Evolutionary conservation across 2,329 filamentous ascomycete genomes (phyloP).

Genomic region (Xylaria sp.): DNA sequence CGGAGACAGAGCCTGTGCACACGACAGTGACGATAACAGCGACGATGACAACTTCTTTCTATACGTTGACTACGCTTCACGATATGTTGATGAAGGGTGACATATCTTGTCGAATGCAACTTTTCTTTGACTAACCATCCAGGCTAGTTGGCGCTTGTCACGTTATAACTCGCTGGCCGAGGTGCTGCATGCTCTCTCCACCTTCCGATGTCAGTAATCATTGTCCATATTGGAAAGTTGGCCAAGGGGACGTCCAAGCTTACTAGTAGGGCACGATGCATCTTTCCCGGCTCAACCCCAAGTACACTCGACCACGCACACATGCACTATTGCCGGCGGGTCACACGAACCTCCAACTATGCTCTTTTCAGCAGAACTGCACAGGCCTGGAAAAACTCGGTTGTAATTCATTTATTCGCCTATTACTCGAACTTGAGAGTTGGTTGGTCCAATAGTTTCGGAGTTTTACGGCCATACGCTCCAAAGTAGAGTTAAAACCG

Average conservation of each 20-base stretch:
- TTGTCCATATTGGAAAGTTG: slow-evolving; percentile 9
- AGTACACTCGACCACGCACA: slow-evolving; percentile 21
- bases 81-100: slow-evolving; percentile 8
- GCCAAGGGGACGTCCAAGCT: slow-evolving; percentile 22
- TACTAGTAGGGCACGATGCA: slow-evolving; percentile 23
- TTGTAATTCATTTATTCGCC: slow-evolving; percentile 25
- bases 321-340: slow-evolving; percentile 25
- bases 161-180: slow-evolving; percentile 34
- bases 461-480: slow-evolving; percentile 34
- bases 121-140: slow-evolving; percentile 8
- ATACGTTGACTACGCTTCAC: slow-evolving; percentile 1
- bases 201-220: slow-evolving; percentile 26
- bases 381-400: slow-evolving; percentile 20
- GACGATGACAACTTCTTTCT: slow-evolving; percentile 9
- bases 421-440: slow-evolving; percentile 4
- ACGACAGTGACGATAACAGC: background rate
- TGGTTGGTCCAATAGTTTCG: slow-evolving; percentile 30
- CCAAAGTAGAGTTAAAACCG: slow-evolving; percentile 20
- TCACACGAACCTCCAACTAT: slow-evolving; percentile 32
- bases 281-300: slow-evolving; percentile 17
- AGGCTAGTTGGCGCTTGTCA: slow-evolving; percentile 21
- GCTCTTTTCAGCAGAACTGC: slow-evolving; percentile 26
- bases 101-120: slow-evolving; percentile 18
- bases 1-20: slow-evolving; percentile 12
- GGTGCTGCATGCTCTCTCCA: slow-evolving; percentile 27